phyloP scores from a whole-genome alignment of 257 asterid genomes.

The Ajuga chamaepitys region DNA sequence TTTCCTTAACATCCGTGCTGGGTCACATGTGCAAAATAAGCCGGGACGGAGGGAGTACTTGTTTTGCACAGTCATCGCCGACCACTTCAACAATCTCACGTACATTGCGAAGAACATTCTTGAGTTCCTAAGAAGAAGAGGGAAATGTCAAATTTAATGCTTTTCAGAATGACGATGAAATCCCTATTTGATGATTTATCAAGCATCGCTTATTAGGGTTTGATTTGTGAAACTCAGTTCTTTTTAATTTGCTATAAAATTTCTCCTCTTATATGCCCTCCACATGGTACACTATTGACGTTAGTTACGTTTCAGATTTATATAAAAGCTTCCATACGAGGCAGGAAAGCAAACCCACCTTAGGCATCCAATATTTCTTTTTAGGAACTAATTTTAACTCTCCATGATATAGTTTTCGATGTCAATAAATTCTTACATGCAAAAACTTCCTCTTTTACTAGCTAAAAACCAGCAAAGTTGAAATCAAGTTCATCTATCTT shows the following conservation, averaged over 20 bases:
- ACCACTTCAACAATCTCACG: constrained; percentile 92
- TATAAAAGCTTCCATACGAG: neutral
- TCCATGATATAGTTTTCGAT: neutral
- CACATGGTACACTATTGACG: neutral
- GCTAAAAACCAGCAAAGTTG: neutral
- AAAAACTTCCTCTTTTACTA: neutral
- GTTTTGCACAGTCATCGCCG: constrained; percentile 40
- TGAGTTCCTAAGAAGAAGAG: constrained; percentile 58
- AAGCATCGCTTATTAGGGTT: neutral
- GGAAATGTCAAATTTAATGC: constrained; percentile 3
- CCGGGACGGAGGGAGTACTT: no score
- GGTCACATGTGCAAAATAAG: no score
- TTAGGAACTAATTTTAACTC: neutral
- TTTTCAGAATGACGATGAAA: neutral
- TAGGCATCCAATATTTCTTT: neutral
- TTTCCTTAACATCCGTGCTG: no score
- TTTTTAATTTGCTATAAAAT: neutral
- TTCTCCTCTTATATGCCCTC: neutral
- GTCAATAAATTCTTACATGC: neutral
- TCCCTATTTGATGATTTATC: neutral
- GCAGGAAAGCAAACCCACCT: neutral
- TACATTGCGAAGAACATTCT: constrained; percentile 52
- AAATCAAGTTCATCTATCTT: neutral
- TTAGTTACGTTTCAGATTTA: neutral
- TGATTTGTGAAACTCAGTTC: neutral